A percentile compares a stretch with the other conserved stretches of the same genome.
These are phyloP conservation scores for Kuraishia capsulata DNA, from an alignment of 805 yeast species.

Conservation along the genomic window DNA sequence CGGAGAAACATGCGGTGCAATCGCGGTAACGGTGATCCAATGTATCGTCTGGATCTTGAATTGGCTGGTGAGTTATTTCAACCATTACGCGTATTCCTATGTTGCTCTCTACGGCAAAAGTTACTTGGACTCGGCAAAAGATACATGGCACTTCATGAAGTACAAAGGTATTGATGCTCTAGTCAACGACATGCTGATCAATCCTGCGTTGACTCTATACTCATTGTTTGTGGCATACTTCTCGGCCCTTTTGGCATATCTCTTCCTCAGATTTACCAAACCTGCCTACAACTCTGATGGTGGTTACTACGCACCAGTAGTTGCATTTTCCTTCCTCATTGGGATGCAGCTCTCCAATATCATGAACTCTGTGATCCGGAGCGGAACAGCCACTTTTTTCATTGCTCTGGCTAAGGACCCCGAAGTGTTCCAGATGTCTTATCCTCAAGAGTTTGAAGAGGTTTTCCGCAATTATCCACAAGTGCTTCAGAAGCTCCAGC, in stretches of 20 bases:
- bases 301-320: slow-evolving; percentile 57
- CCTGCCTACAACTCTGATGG: slow-evolving; percentile 60
- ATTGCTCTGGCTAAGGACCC: slow-evolving; percentile 78
- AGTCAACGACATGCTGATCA: slow-evolving; percentile 75
- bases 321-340: slow-evolving; percentile 67
- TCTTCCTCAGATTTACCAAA: slow-evolving; percentile 58
- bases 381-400: slow-evolving; percentile 73
- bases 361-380: slow-evolving; percentile 58
- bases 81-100: slow-evolving; percentile 83
- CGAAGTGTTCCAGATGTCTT: slow-evolving; percentile 60
- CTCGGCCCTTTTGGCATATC: slow-evolving; percentile 42
- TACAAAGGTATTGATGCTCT: slow-evolving; percentile 79
- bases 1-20: slow-evolving; percentile 12
- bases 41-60: slow-evolving; percentile 42
- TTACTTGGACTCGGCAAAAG: slow-evolving; percentile 68
- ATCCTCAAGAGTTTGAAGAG: slow-evolving; percentile 33
- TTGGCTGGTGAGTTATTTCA: slow-evolving; percentile 79
- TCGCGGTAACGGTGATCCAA: slow-evolving; percentile 10
- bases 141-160: slow-evolving; percentile 70
- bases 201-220: slow-evolving; percentile 71
- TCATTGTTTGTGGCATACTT: slow-evolving; percentile 59
- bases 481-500: slow-evolving; percentile 1
- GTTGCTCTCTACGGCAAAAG: slow-evolving; percentile 81
- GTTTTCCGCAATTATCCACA: slow-evolving; percentile 3
- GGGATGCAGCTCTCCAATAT: slow-evolving; percentile 66